phyloP scores from a whole-genome alignment of 192 early-diverging fungal species.

The Entomortierella beljakovae region DNA sequence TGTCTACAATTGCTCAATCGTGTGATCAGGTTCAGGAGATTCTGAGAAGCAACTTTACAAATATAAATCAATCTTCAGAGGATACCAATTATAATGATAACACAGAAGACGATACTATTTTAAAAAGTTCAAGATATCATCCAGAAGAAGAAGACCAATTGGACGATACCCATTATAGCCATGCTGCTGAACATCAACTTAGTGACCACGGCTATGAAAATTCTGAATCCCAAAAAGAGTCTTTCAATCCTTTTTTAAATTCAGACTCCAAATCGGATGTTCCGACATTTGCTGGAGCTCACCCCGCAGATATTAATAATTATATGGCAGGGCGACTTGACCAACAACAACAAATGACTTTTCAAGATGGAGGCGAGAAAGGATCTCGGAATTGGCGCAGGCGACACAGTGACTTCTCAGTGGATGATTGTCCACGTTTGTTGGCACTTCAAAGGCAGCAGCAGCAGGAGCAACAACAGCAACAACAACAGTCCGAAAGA shows the following conservation, averaged over 20 bases:
- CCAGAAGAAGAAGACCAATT: constrained; percentile 5
- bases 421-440: constrained; percentile 26
- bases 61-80: not conserved
- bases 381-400: no score
- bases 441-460: constrained; percentile 15
- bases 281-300: not conserved
- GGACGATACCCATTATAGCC: not conserved
- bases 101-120: constrained; percentile 8
- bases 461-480: not conserved
- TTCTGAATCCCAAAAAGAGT: not conserved
- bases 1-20: not conserved
- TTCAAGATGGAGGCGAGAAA: not conserved
- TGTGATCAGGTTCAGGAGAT: not conserved
- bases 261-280: not conserved
- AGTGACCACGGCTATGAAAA: not conserved
- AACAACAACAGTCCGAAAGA: not conserved
- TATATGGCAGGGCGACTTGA: not conserved
- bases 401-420: constrained; percentile 37
- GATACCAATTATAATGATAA: not conserved
- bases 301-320: not conserved
- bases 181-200: not conserved
- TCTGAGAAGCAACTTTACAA: not conserved
- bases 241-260: constrained; percentile 8
- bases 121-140: constrained; percentile 20
- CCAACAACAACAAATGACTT: not conserved